Evolutionary conservation across 805 yeast genomes (phyloP).

Genomic region (Candida boleticola): DNA sequence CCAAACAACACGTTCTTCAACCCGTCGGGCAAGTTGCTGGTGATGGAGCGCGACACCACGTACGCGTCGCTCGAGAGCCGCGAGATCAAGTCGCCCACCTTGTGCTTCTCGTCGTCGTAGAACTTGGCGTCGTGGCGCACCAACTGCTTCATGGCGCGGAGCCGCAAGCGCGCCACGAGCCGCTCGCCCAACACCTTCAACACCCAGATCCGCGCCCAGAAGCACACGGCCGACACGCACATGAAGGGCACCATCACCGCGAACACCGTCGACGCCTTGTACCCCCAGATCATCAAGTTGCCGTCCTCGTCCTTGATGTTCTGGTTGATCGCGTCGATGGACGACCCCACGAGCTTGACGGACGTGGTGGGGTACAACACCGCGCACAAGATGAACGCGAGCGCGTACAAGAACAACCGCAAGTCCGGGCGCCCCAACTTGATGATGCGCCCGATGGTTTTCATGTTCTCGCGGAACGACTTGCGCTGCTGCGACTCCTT

Average conservation of each 20-base stretch:
- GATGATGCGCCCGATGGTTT: slow-evolving; percentile 37
- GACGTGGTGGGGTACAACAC: slow-evolving; percentile 44
- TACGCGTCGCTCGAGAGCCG: slow-evolving; percentile 45
- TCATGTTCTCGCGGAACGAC: slow-evolving; percentile 31
- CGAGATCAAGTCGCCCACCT: slow-evolving; percentile 49
- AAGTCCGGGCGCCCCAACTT: slow-evolving; percentile 39
- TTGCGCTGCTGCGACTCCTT: slow-evolving; percentile 21
- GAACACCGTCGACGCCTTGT: slow-evolving; percentile 40
- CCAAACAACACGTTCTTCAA: slow-evolving; percentile 43
- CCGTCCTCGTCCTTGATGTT: slow-evolving; percentile 37
- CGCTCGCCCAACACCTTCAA: slow-evolving; percentile 41
- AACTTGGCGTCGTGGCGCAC: slow-evolving; percentile 42
- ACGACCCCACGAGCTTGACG: slow-evolving; percentile 42
- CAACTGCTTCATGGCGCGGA: slow-evolving; percentile 40
- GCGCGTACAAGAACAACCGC: slow-evolving; percentile 35
- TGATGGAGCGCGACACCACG: slow-evolving; percentile 43
- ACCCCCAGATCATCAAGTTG: slow-evolving; percentile 42
- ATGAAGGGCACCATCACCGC: slow-evolving; percentile 44
- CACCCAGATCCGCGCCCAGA: slow-evolving; percentile 48
- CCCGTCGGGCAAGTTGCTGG: slow-evolving; percentile 45
- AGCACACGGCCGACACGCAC: slow-evolving; percentile 41
- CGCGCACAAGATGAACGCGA: slow-evolving; percentile 42
- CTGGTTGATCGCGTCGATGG: slow-evolving; percentile 41
- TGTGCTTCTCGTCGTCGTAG: slow-evolving; percentile 42
- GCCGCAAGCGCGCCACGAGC: slow-evolving; percentile 41